Evolutionary conservation across 352 stramenopile genomes (phyloP), one percentile per base, ranked within the genome.

Genomic region (Phytophthora crassamura): DNA sequence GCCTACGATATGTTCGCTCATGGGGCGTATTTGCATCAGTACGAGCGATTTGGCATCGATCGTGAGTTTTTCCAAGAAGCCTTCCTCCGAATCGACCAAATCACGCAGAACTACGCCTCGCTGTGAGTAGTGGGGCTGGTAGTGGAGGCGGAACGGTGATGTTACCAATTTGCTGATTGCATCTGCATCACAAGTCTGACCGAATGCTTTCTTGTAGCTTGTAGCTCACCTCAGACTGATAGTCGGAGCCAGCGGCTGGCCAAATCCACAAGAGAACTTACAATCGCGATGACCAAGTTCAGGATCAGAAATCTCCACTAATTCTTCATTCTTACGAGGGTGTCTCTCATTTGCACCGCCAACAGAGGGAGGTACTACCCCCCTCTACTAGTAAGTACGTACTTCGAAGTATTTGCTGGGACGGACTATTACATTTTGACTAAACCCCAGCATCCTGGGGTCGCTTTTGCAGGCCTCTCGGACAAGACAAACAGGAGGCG

Each of bases 61-160:
- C 56, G 73, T 18, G 74, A 74, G 5, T 90, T 86, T 48, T 92
- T 92, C 51, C 75, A 89, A 62, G 66, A 80, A 41, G 59, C 74
- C 30, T 93, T 92, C 58, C 72, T 93, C 12, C 70, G 70, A 18
- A 67, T 91, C n/a, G 85, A 92, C 54, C 85, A 93, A 41, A 68
- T 93, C 36, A 78, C 86, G 8, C 72, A 77, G n/a, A 91, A 88
- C 64, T 92, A 92, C 40, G 39, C 16, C 2, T 63, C 54, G 15
- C 55, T 77, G 43, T 77, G 41, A 72, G 36, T 18, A 35, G n/a
- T n/a, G n/a, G n/a, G n/a, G n/a, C n/a, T n/a, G n/a, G n/a, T n/a
- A n/a, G n/a, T n/a, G 11, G 18, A 38, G 30, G 30, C 6, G 10
- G 25, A 52, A 9, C 46, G 22, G 33, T 8, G 34, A 22, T 16